phyloP scores from a whole-genome alignment of 2,329 filamentous ascomycete genomes.

The Beauveria sp. region DNA sequence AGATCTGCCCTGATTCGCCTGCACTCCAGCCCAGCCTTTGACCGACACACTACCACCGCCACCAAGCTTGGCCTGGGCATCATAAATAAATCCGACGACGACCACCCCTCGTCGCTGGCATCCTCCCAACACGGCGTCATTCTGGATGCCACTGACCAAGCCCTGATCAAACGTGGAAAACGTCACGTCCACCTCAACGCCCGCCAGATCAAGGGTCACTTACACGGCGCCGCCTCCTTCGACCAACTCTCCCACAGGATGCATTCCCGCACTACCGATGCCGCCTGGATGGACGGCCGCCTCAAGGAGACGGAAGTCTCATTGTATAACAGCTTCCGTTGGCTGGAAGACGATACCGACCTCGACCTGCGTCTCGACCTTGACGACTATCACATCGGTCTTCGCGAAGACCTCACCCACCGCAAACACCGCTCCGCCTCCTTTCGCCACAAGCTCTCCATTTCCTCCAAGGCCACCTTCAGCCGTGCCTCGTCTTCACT shows the following conservation, averaged over 20 bases:
- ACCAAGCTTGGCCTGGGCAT: not conserved
- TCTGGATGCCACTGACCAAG: conserved; percentile 21
- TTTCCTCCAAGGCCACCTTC: conserved; percentile 56
- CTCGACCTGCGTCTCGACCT: conserved; percentile 60
- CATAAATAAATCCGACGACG: not conserved
- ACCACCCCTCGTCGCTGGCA: not conserved
- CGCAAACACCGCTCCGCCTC: conserved; percentile 46
- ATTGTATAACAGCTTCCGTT: conserved; percentile 61
- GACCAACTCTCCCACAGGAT: conserved; percentile 18
- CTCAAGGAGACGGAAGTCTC: conserved; percentile 37
- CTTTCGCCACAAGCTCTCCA: conserved; percentile 64
- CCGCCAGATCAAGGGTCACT: not conserved
- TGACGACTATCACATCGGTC: conserved; percentile 62
- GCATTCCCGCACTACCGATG: conserved; percentile 17
- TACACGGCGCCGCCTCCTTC: conserved; percentile 4
- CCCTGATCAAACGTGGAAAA: conserved; percentile 20
- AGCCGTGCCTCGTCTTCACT: conserved; percentile 45
- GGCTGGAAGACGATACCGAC: conserved; percentile 66
- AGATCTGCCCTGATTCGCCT: conserved; percentile 8
- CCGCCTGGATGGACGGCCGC: conserved; percentile 14
- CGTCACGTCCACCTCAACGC: conserved; percentile 17
- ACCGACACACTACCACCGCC: not conserved
- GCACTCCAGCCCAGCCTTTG: not conserved
- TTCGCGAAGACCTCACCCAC: conserved; percentile 41
- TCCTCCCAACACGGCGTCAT: conserved; percentile 29